Base-by-base conservation (phyloP, 805 yeast genomes). In the Zygotorulaspora sp. region DNA sequence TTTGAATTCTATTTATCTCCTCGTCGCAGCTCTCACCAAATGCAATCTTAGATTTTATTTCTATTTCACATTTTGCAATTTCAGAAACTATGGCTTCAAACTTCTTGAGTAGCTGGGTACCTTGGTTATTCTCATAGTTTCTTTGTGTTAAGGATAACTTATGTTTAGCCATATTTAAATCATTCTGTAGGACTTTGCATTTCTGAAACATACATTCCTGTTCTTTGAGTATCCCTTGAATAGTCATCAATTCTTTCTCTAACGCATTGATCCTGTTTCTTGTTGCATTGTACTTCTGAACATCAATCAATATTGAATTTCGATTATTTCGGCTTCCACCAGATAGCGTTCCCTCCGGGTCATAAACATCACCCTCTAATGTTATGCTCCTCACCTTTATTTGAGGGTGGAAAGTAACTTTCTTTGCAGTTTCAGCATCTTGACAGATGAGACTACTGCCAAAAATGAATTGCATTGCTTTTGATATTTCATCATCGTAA, bases 281-380 rank as follows among this genome's bases (percentile, higher is more conserved):
- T 9, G 74, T 52, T 11, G 53, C 58, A 50, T 83, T 83, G 48
- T 72, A 80, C 41, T 74, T 74, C 52, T 82, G 90, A 57, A 88
- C 75, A 30, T 75, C 76, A 8, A 76, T 58, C 40, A 89, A 67
- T 2, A 83, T 60, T 0, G 87, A 74, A 1, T 76, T 70, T 11
- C 75, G 65, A 33, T 68, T 67, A 45, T 71, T 78, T 49, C 90
- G 72, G 14, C 94, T 80, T n/a, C 97, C 97, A 32, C 99, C 99
- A 1, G 96, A 84, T 18, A 92, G 67, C 6, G 95, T 85, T 11
- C 99, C 99, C 48, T 83, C 87, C 0, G 98, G 98, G 57, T 92
- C 98, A 62, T 89, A 92, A 8, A 82, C 74, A 59, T 92, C 98
- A 35, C 98, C 99, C 37, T 88, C 89, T 22, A 84, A 59, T 0